A percentile compares a stretch with the other conserved stretches of the same genome.
These are phyloP conservation scores for Thymus quinquecostatus DNA, from an alignment of 257 asterid genomes.

Conservation along the genomic window DNA sequence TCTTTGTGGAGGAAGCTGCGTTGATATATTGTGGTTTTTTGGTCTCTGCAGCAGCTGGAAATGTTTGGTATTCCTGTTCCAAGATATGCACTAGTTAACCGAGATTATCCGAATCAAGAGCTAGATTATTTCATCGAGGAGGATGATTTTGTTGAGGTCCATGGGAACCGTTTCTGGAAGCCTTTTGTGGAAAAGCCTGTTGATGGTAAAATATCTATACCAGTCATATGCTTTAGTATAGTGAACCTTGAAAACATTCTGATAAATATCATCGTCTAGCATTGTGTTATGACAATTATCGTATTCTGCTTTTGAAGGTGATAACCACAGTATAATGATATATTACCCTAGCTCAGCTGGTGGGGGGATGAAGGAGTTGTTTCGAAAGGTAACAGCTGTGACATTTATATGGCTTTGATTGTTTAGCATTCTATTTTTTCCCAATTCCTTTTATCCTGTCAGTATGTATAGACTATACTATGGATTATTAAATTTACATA, in stretches of 20 bases:
- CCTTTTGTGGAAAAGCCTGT: constrained; percentile 99
- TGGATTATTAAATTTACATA: not conserved
- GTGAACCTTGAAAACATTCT: constrained; percentile 22
- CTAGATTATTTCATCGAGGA: constrained; percentile 91
- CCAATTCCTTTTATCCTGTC: not conserved
- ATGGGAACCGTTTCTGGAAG: constrained; percentile 93
- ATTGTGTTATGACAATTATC: constrained; percentile 29
- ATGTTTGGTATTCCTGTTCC: constrained; percentile 94
- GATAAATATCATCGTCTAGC: not conserved
- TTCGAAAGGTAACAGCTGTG: constrained; percentile 73
- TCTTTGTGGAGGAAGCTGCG: constrained; percentile 3
- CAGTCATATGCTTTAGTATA: not conserved
- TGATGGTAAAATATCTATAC: constrained; percentile 57
- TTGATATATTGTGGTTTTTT: constrained; percentile 19
- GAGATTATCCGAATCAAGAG: constrained; percentile 84
- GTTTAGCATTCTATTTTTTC: constrained; percentile 19
- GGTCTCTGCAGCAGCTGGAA: constrained; percentile 75
- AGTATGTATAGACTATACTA: constrained; percentile 2
- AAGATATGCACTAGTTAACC: constrained; percentile 88
- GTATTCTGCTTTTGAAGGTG: constrained; percentile 64
- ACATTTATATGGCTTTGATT: constrained; percentile 19
- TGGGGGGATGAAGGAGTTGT: constrained; percentile 95
- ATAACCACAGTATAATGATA: constrained; percentile 94
- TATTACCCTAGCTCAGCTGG: constrained; percentile 99
- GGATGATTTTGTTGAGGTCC: constrained; percentile 98